Conservation (phyloP, 768 basidiomycete genomes). For the Polyporus arcularius region DNA sequence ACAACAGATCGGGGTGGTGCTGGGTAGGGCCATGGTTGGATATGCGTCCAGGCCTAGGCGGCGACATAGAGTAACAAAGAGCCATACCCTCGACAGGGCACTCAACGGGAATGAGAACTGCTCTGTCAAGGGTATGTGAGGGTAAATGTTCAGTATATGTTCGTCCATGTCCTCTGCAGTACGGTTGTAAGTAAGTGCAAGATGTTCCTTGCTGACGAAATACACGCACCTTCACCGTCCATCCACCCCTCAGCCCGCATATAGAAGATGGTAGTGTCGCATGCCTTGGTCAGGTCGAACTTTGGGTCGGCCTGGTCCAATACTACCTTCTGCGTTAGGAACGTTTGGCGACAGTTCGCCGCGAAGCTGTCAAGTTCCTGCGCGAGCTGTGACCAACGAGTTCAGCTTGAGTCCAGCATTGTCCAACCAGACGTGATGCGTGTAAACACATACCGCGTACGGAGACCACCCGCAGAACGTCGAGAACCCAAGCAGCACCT, state of each 20-base stretch:
- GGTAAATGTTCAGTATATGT: neutral
- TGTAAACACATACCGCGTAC: constrained; percentile 37
- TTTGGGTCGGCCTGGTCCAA: constrained; percentile 33
- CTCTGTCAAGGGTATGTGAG: neutral
- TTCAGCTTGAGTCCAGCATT: neutral
- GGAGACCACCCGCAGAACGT: constrained; percentile 51
- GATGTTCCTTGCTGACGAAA: neutral
- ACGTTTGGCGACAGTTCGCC: constrained; percentile 40
- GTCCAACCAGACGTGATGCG: neutral
- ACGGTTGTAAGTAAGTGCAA: neutral
- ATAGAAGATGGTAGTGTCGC: neutral
- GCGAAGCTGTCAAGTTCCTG: constrained; percentile 42
- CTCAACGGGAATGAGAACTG: neutral
- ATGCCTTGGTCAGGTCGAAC: constrained; percentile 30
- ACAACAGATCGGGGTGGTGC: neutral
- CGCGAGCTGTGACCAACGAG: constrained; percentile 36
- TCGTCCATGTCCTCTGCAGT: neutral
- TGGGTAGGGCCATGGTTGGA: neutral
- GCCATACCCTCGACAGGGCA: constrained; percentile 3
- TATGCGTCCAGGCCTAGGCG: constrained; percentile 2
- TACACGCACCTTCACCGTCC: neutral
- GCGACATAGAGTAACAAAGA: neutral
- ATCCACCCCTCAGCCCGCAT: neutral
- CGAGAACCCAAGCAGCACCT: constrained; percentile 50
- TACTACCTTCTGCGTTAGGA: constrained; percentile 32